Base-by-base conservation (phyloP, 495 filamentous ascomycete species). In the Pyrenopolyporus hunteri region DNA sequence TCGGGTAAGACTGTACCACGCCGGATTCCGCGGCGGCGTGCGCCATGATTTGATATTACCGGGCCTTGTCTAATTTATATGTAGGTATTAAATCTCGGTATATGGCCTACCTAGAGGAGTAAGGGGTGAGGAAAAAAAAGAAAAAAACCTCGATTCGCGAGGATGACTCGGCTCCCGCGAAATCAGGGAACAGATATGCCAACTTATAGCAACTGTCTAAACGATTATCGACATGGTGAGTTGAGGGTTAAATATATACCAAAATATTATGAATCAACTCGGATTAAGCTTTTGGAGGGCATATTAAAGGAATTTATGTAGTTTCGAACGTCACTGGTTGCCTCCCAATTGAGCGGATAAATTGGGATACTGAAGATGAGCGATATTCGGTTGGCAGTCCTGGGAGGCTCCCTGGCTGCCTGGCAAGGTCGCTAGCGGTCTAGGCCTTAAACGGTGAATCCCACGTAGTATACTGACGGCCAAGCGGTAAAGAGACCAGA, bases 341-440 rank as follows among this genome's bases (percentile, higher is more conserved):
- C 37, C 37, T 42, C 11, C 37, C 37, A 42, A 42, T 42, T 23
- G 19, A 42, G 3, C 9, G 37, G 37, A 19, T n/a, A 40, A 40
- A 40, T 16, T 8, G 70, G 70, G 44, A 68, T 73, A 53, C 20
- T 66, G 3, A 44, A 46, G 2, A 57, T 47, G 47, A n/a, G n/a
- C n/a, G n/a, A n/a, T n/a, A n/a, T n/a, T n/a, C n/a, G n/a, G n/a
- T n/a, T 49, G 4, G 48, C 49, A 4, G 49, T 53, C 11, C n/a
- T n/a, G n/a, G n/a, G n/a, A n/a, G n/a, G n/a, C n/a, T n/a, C n/a
- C n/a, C n/a, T n/a, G n/a, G n/a, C n/a, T n/a, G n/a, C n/a, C n/a
- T n/a, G n/a, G n/a, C n/a, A n/a, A n/a, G n/a, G n/a, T n/a, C n/a
- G n/a, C n/a, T n/a, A n/a, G n/a, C n/a, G n/a, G n/a, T n/a, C n/a